phyloP scores from a whole-genome alignment of 805 yeast genomes.

The Jamesozyma piceae region DNA sequence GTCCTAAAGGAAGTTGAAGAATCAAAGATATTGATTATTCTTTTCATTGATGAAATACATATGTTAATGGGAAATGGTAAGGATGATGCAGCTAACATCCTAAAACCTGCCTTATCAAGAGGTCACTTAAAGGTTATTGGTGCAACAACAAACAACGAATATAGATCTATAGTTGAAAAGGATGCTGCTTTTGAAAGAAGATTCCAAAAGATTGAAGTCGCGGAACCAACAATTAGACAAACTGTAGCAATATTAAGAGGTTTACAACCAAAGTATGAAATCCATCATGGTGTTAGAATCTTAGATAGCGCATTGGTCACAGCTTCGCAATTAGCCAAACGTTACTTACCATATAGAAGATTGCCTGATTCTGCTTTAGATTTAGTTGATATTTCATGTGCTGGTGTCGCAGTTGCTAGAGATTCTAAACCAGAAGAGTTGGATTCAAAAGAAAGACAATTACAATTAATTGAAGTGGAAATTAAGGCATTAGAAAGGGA shows the following conservation, averaged over 20 bases:
- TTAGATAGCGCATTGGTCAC: conserved; percentile 88
- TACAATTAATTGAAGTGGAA: conserved; percentile 87
- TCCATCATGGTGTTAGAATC: conserved; percentile 95
- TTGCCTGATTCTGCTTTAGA: conserved; percentile 97
- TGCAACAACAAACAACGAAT: conserved; percentile 93
- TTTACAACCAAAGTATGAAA: conserved; percentile 86
- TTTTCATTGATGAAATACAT: conserved; percentile 95
- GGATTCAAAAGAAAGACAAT: conserved; percentile 86
- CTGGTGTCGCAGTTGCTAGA: conserved; percentile 94
- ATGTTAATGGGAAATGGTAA: conserved; percentile 99
- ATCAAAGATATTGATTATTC: conserved; percentile 72
- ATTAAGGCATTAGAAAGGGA: conserved; percentile 96
- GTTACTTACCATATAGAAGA: conserved; percentile 90
- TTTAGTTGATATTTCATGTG: conserved; percentile 91
- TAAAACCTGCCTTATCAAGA: conserved; percentile 95
- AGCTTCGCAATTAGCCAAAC: conserved; percentile 89
- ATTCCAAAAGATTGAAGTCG: conserved; percentile 93
- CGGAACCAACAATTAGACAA: conserved; percentile 85
- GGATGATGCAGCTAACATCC: conserved; percentile 90
- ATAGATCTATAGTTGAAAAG: conserved; percentile 83
- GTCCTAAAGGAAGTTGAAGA: conserved; percentile 90
- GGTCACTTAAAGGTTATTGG: conserved; percentile 96
- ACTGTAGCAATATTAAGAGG: conserved; percentile 96
- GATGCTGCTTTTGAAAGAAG: conserved; percentile 99
- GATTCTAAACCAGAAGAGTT: conserved; percentile 96